Evolutionary conservation across 805 yeast genomes (phyloP).

Genomic region (Cyberlindnera xylosilytica): DNA sequence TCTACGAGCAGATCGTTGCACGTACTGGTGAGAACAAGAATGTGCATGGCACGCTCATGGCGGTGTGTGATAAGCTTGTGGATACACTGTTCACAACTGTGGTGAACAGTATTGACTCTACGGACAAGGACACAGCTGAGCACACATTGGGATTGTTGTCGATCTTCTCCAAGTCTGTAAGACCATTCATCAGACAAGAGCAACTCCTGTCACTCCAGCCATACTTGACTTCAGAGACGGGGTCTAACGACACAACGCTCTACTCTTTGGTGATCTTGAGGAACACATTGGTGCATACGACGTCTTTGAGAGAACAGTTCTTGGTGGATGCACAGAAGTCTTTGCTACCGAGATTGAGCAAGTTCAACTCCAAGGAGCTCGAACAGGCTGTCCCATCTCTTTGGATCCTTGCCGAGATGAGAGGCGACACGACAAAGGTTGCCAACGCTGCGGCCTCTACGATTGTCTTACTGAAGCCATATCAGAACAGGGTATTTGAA

Average conservation of each 20-base stretch:
- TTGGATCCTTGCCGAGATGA: conserved; percentile 51
- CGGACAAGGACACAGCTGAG: conserved; percentile 28
- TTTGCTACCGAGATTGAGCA: conserved; percentile 56
- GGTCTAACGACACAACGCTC: conserved; percentile 40
- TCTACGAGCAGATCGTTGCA: conserved; percentile 42
- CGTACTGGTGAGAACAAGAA: conserved; percentile 22
- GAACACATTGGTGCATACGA: conserved; percentile 41
- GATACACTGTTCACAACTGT: conserved; percentile 36
- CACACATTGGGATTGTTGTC: conserved; percentile 49
- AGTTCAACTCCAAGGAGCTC: conserved; percentile 55
- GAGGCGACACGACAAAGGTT: conserved; percentile 44
- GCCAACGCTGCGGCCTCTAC: conserved; percentile 66
- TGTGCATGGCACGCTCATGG: conserved; percentile 17
- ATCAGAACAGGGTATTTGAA: conserved; percentile 30
- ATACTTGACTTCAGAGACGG: conserved; percentile 48
- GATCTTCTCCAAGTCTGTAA: conserved; percentile 50
- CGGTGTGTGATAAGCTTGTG: conserved; percentile 29
- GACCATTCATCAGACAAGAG: conserved; percentile 56
- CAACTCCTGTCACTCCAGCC: conserved; percentile 67
- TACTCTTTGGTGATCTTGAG: conserved; percentile 55
- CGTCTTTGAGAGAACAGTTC: conserved; percentile 49
- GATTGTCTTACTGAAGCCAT: conserved; percentile 48
- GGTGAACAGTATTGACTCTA: conserved; percentile 33
- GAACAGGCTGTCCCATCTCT: conserved; percentile 73
- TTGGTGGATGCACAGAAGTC: conserved; percentile 46